Conservation (phyloP, 768 basidiomycete species). For the Lactarius hatsudake region DNA sequence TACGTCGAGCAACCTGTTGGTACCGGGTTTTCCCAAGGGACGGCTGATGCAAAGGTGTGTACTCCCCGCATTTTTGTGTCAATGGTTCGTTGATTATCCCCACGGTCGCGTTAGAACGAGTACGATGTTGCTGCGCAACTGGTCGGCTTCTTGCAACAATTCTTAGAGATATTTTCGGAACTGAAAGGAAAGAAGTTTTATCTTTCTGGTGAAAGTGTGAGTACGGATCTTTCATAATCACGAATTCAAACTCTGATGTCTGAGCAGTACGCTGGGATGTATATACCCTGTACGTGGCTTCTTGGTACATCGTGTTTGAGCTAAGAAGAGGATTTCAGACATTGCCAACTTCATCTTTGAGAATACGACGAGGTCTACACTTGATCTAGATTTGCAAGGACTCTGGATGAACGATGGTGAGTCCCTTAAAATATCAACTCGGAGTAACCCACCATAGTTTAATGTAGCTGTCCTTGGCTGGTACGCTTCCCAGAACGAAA, state of each 20-base stretch:
- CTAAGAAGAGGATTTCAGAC: constrained; percentile 40
- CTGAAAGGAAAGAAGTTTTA: constrained; percentile 71
- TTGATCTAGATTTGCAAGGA: constrained; percentile 62
- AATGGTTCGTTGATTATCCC: not conserved
- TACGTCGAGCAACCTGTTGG: constrained; percentile 82
- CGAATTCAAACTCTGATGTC: not conserved
- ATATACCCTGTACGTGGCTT: constrained; percentile 52
- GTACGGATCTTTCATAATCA: constrained; percentile 28
- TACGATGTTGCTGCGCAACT: constrained; percentile 55
- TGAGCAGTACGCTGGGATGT: constrained; percentile 70
- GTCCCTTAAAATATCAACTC: constrained; percentile 28
- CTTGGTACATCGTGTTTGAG: constrained; percentile 25
- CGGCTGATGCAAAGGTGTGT: constrained; percentile 49
- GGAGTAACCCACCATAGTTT: not conserved
- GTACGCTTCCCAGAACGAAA: too few relatives aligned
- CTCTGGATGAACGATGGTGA: constrained; percentile 73
- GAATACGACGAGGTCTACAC: constrained; percentile 39
- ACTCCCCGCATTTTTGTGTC: not conserved
- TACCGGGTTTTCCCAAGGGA: constrained; percentile 73
- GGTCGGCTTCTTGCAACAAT: constrained; percentile 68
- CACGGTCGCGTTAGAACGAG: constrained; percentile 41
- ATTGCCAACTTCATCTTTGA: constrained; percentile 73
- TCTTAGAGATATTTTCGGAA: constrained; percentile 70
- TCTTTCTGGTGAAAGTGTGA: constrained; percentile 70
- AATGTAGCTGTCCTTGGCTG: constrained; percentile 55